phyloP scores from a whole-genome alignment of 352 stramenopile genomes.

The Phytophthora kernoviae region DNA sequence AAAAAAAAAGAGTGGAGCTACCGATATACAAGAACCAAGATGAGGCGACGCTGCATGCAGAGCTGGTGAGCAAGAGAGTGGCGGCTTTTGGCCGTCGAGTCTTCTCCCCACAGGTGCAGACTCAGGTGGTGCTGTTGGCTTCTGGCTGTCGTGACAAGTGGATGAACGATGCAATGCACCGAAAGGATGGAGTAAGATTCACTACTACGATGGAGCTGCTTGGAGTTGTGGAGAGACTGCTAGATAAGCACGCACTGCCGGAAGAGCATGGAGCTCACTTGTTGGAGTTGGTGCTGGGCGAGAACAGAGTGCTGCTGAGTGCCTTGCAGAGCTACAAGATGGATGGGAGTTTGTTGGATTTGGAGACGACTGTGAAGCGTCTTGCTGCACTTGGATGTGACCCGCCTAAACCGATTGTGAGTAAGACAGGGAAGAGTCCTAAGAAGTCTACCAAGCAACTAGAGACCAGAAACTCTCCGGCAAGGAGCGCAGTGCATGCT shows the following conservation, averaged over 20 bases:
- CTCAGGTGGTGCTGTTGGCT: slow-evolving; percentile 46
- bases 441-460: slow-evolving; percentile 6
- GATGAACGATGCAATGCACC: neutral
- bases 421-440: slow-evolving; percentile 26
- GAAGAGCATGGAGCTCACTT: slow-evolving; percentile 59
- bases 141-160: slow-evolving; percentile 28
- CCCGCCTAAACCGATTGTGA: slow-evolving; percentile 9
- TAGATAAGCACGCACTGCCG: slow-evolving; percentile 62
- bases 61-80: slow-evolving; percentile 62
- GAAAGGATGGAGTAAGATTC: slow-evolving; percentile 8
- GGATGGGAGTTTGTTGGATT: slow-evolving; percentile 43
- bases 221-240: slow-evolving; percentile 46
- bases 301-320: slow-evolving; percentile 60
- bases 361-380: slow-evolving; percentile 58
- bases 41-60: slow-evolving; percentile 34
- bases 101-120: slow-evolving; percentile 62
- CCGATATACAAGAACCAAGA: slow-evolving; percentile 7
- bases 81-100: slow-evolving; percentile 55
- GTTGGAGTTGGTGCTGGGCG: slow-evolving; percentile 49
- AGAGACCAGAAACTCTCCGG: neutral
- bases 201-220: slow-evolving; percentile 59
- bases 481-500: slow-evolving; percentile 11
- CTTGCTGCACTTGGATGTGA: slow-evolving; percentile 44
- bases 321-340: slow-evolving; percentile 59
- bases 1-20: neutral